Evolutionary conservation across 2,329 filamentous ascomycete species (phyloP).

Genomic region (Chaetomium olivaceum): DNA sequence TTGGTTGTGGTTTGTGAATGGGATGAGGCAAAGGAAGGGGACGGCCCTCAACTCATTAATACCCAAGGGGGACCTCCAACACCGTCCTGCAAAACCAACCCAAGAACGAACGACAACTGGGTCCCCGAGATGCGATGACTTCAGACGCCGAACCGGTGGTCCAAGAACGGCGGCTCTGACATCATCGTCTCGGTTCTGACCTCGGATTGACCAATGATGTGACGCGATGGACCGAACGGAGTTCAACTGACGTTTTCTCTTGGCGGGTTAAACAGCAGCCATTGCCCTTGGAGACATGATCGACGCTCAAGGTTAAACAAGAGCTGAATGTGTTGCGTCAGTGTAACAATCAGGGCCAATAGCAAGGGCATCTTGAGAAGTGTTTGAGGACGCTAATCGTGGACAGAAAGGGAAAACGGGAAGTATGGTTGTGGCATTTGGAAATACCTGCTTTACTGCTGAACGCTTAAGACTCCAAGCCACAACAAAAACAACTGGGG

Average conservation of each 20-base stretch:
- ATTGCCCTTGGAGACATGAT: neutral
- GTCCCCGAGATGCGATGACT: constrained; percentile 9
- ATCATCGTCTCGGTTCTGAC: constrained; percentile 4
- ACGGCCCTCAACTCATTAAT: neutral
- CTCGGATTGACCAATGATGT: constrained; percentile 7
- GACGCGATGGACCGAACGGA: neutral
- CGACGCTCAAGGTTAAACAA: neutral
- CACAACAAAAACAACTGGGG: too few species aligned
- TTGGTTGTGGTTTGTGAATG: too few species aligned
- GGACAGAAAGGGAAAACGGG: too few species aligned
- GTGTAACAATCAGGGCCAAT: neutral
- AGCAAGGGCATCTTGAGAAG: neutral
- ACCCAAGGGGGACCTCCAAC: neutral
- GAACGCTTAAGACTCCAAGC: too few species aligned
- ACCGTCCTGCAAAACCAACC: neutral
- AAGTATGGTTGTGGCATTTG: too few species aligned
- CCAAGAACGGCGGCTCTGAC: constrained; percentile 10
- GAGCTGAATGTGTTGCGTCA: neutral
- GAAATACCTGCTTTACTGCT: too few species aligned
- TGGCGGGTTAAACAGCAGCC: neutral
- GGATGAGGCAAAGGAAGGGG: neutral
- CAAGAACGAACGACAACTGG: neutral
- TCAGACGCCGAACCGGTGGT: neutral
- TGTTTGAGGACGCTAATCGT: too few species aligned
- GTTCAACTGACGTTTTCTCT: constrained; percentile 8